Evolutionary conservation across 192 early-diverging fungal species (phyloP), one percentile per base, ranked within the genome.

Genomic region (Umbelopsis sp.): DNA sequence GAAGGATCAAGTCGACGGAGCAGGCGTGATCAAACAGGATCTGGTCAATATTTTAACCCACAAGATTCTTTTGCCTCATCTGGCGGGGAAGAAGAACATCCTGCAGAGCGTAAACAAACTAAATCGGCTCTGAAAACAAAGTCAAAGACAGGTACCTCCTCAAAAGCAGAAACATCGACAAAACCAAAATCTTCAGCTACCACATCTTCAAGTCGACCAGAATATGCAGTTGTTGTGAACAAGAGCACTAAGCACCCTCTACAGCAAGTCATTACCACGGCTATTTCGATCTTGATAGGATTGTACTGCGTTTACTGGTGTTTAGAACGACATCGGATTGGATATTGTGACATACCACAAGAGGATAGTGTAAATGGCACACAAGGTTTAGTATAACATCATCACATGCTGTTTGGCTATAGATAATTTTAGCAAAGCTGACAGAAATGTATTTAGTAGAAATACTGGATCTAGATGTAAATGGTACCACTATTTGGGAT

Each of bases 21-120:
- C 31, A 62, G 17, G 20, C 29, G 29, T 20, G 56, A 29, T 32
- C 5, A 4, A 4, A 68, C 75, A 21, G 72, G 1, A 20, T 17
- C 26, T 29, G 31, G 56, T 4, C 26, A 62, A 34, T 62, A 34
- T 31, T 62, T 62, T 6, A 36, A 62, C 26, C 56, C 56, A 32
- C 56, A 62, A 62, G 56, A 62, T 16, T 62, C 56, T 3, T 62
- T 62, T 62, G 56, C 56, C 20, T 62, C 56, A 5, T 62, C 56
- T 16, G 56, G 56, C 12, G 56, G 56, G 14, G 56, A 62, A 20
- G 56, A 62, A 20, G 56, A 62, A 16, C 56, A 29, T 16, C 16
- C 16, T 34, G 56, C n/a, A 6, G 56, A 62, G 31, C 56, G 31
- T 26, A 31, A 17, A 4, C 26, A 29, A 62, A 4, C 56, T 26